Evolutionary conservation across 106 monocot species (phyloP), one percentile per base, ranked within the genome.

Genomic region (Apostasia ramifera): DNA sequence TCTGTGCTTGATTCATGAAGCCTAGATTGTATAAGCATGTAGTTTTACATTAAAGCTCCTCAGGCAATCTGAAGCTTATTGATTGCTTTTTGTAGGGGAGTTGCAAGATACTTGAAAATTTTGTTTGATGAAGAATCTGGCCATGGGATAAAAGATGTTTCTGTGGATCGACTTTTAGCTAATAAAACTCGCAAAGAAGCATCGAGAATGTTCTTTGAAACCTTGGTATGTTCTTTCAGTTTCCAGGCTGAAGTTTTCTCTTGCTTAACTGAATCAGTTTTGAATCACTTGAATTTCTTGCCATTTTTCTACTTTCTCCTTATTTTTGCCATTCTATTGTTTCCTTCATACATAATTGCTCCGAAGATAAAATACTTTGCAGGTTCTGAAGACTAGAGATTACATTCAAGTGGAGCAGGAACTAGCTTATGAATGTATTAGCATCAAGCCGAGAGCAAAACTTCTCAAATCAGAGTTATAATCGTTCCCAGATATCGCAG

Each of bases 191-290:
- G 97, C 26, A 98, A 98, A 74, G 97, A 98, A 98, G 97, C 97
- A 70, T 98, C 97, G 44, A 90, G 97, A 78, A 92, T 98, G 97
- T 98, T 98, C 70, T 98, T 98, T 53, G 97, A 98, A 66, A 98
- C 97, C 79, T 83, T 98, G 97, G 97, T 98, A 85, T 48, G 81
- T 61, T 11, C 2, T 5, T 63, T 5, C 6, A 7, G 9, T 57
- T 38, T 37, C 3, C 11, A n/a, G 38, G 11, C 3, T 1, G 10
- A 39, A 9, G 26, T 57, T 26, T 2, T 10, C 1, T 4, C 15
- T 51, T 26, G 9, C 5, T 7, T 15, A 12, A 6, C 40, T n/a
- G 8, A 52, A 51, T 0, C 45, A 55, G 26, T 26, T 26, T 26
- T 26, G 26, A 26, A 26, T 26, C 26, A 26, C 26, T 26, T 26